Evolutionary conservation across 345 rosid species (phyloP).

Genomic region (Syzygium oleosum): DNA sequence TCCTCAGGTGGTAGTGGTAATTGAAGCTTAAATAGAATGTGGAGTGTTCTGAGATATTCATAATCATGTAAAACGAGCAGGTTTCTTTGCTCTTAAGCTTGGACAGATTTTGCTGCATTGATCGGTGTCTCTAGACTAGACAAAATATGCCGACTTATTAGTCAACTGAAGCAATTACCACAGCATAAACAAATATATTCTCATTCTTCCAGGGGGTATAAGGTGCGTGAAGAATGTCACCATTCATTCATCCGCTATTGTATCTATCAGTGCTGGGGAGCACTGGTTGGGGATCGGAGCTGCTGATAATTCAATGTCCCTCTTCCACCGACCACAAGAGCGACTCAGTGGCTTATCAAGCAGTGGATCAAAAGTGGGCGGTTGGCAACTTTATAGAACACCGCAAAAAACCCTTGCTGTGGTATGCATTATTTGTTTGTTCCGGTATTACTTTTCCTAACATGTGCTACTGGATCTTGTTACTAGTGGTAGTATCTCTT

Average conservation of each 20-base stretch:
- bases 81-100: neutral
- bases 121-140: neutral
- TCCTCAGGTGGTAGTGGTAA: neutral
- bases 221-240: constrained; percentile 90
- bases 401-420: constrained; percentile 84
- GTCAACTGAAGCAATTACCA: neutral
- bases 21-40: neutral
- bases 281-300: constrained; percentile 97
- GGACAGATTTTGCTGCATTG: neutral
- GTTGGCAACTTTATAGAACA: constrained; percentile 98
- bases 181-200: neutral
- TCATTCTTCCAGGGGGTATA: constrained; percentile 47
- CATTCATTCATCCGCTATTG: constrained; percentile 63
- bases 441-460: neutral
- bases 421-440: constrained; percentile 41
- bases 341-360: constrained; percentile 45
- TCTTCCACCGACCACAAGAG: constrained; percentile 91
- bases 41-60: neutral
- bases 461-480: neutral
- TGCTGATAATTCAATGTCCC: constrained; percentile 98
- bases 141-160: neutral
- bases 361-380: constrained; percentile 69
- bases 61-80: neutral
- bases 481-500: neutral
- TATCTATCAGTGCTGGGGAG: constrained; percentile 91